Evolutionary conservation across 345 rosid genomes (phyloP), one percentile per base, ranked within the genome.

Genomic region (Salix arbutifolia): DNA sequence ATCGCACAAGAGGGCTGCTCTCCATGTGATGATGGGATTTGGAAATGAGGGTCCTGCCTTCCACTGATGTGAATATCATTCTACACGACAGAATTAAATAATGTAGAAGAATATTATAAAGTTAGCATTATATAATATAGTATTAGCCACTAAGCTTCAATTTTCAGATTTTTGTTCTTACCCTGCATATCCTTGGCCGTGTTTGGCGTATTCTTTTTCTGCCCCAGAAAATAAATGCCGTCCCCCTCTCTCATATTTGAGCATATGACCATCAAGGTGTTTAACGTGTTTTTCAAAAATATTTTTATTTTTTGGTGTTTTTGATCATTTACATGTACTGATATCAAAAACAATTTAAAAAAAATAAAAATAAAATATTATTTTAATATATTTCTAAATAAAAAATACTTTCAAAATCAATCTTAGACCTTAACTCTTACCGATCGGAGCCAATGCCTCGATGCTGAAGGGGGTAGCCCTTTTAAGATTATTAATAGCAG

Each of bases 1-100:
- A 89, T 92, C 73, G 99, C 98, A 12, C 88, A 91, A 64, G 97
- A 96, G 84, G 94, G 92, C 74, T 96, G 99, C 84, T 48, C 86
- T 78, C 85, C 81, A 6, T 93, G 99, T 65, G 89, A 85, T 44
- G 87, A 78, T 6, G 85, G 82, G 28, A 73, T 14, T 11, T 93
- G 97, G 98, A 87, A 82, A 75, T 85, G 78, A 84, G 28, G 44
- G 8, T 12, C 25, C 11, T 28, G 10, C 5, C 72, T 65, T 18
- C 44, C 12, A 5, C 66, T 48, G 5, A 38, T 67, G 48, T 80
- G 46, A 68, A 76, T 58, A 19, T 56, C 26, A 56, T 58, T 58
- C 64, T 58, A 8, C 64, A 58, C 6, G 0, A 10, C 28, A n/a
- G 6, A n/a, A 23, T n/a, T 58, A 25, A n/a, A 58, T 58, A 23